A percentile compares a stretch with the other conserved stretches of the same genome.
Conservation (phyloP, 1,139 yeast genomes). For the Candida sp. region DNA sequence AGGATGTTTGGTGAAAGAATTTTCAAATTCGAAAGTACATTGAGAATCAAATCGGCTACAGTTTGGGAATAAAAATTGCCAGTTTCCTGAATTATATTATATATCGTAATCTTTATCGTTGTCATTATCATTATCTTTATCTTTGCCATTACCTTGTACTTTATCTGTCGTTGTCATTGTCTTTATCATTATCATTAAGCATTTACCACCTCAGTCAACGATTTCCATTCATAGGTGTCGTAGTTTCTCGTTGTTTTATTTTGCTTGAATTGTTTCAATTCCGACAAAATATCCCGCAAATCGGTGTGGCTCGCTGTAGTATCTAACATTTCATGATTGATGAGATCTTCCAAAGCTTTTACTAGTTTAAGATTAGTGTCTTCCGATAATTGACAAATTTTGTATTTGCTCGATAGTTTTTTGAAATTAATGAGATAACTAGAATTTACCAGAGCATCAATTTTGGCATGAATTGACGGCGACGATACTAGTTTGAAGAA, state of each 20-base stretch:
- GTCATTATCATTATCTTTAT: background rate
- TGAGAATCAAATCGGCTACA: too few species aligned
- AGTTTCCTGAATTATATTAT: too few species aligned
- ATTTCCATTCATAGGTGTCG: background rate
- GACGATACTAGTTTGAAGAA: slow-evolving; percentile 22
- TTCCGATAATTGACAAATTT: slow-evolving; percentile 15
- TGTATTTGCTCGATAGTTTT: slow-evolving; percentile 27
- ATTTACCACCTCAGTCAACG: slow-evolving; percentile 1
- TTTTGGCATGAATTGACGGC: slow-evolving; percentile 11
- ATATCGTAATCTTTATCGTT: too few species aligned
- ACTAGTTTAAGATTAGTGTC: slow-evolving; percentile 12
- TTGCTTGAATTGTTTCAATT: slow-evolving; percentile 14
- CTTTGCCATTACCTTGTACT: background rate
- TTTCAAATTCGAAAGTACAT: too few species aligned
- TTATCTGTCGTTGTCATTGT: too few species aligned
- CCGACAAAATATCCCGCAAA: slow-evolving; percentile 9
- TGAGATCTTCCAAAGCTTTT: slow-evolving; percentile 15
- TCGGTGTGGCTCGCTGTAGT: slow-evolving; percentile 1
- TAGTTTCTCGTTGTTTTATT: slow-evolving; percentile 12
- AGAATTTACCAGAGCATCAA: slow-evolving; percentile 10
- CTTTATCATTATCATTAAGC: too few species aligned
- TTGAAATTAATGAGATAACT: slow-evolving; percentile 17
- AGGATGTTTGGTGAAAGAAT: too few species aligned
- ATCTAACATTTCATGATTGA: slow-evolving; percentile 8
- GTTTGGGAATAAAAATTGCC: too few species aligned